Conservation (phyloP, 768 basidiomycete genomes). For the Rhizopogon vinicolor region DNA sequence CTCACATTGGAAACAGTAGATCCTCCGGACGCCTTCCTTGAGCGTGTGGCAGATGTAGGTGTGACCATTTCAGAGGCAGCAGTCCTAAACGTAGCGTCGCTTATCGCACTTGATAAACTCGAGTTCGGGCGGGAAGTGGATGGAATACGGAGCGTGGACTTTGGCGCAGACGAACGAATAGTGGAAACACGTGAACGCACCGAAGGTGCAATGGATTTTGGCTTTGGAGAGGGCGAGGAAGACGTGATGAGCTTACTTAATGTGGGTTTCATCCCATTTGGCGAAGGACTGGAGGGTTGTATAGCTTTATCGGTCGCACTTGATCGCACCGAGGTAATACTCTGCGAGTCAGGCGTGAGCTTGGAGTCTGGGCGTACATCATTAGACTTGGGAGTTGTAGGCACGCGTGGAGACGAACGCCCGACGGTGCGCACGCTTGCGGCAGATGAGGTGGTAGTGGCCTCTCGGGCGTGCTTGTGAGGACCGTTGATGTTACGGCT, state of each 20-base stretch:
- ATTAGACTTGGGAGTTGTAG: constrained; percentile 16
- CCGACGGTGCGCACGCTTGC: constrained; percentile 20
- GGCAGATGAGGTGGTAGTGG: constrained; percentile 21
- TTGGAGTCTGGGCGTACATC: constrained; percentile 67
- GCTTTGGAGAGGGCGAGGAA: background rate
- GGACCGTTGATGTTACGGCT: constrained; percentile 25
- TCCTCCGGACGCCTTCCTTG: constrained; percentile 24
- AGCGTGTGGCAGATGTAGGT: constrained; percentile 23
- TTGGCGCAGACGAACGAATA: constrained; percentile 22
- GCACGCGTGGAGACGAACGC: constrained; percentile 22
- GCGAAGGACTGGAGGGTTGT: background rate
- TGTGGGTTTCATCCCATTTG: constrained; percentile 5
- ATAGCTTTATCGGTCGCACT: constrained; percentile 18
- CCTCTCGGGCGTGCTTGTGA: constrained; percentile 17
- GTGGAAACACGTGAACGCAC: constrained; percentile 17
- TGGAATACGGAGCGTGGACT: constrained; percentile 27
- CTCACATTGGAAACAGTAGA: constrained; percentile 26
- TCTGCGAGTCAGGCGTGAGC: constrained; percentile 47
- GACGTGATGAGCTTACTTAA: constrained; percentile 10
- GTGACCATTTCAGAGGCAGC: constrained; percentile 24
- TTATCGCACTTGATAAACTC: constrained; percentile 25
- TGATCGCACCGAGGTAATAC: constrained; percentile 20
- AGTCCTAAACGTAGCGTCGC: constrained; percentile 27
- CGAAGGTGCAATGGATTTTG: constrained; percentile 13
- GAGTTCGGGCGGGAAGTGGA: constrained; percentile 23